Base-by-base conservation (phyloP, 441 rosid species). In the Sinapis alba region DNA sequence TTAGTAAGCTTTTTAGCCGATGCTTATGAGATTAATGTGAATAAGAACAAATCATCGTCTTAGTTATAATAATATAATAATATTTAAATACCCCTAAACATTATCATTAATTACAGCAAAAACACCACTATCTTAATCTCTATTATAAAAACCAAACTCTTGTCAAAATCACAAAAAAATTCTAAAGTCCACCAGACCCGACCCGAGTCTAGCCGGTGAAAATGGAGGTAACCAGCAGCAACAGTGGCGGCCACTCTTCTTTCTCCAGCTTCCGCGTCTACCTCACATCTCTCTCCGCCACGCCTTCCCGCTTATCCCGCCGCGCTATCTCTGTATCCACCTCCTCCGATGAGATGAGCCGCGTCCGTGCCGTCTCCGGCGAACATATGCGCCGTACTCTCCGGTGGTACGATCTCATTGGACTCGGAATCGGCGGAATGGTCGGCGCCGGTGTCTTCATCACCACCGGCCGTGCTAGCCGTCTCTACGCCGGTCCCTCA, bases 391-490 rank as follows among this genome's bases (percentile, higher is more conserved):
- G 82, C 9, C 83, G 77, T 64, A 86, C 87, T 51, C 93, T 94
- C 64, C 89, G 93, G 0, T 92, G 97, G 96, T 86, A 80, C 60
- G 97, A 94, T 81, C 89, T 92, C 41, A 82, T 94, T 56, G 92
- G 95, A 3, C 78, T 94, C 57, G 97, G 98, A 57, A 81, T 94
- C 69, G 98, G 98, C 6, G 98, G 98, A 19, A 94, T 94, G 98
- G 93, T 94, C 7, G 98, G 98, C 6, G 97, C 98, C 38, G 98
- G 98, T 0, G 93, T 92, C 1, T 94, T 94, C 62, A 92, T 94
- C 65, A 86, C 93, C 38, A 82, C 96, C 10, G 98, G 98, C 3
- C 81, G 34, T 21, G 97, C 97, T 5, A 84, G 86, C 62, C 91
- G 76, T 2, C 43, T 72, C 24, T 50, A 54, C 50, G 91, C 97